These are phyloP conservation scores for Thielaviopsis cerberus DNA, from an alignment of 2,329 filamentous ascomycete genomes.

Conservation along the genomic window DNA sequence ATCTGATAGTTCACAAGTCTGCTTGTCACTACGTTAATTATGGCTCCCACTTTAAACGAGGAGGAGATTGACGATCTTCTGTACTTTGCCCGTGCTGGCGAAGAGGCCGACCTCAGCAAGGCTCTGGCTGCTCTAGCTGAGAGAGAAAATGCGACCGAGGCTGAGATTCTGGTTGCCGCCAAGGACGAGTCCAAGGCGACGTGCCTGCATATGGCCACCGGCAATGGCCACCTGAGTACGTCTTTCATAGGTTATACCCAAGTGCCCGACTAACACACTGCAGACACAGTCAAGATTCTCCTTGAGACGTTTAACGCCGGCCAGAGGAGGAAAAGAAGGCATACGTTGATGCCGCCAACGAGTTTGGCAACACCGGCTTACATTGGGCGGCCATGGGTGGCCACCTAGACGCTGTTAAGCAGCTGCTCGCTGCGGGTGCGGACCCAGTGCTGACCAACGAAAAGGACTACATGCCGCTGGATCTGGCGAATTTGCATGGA, in stretches of 20 bases:
- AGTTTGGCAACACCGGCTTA: conserved; percentile 72
- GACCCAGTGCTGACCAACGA: conserved; percentile 63
- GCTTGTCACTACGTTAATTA: conserved; percentile 15
- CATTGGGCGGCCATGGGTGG: conserved; percentile 91
- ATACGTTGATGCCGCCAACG: conserved; percentile 53
- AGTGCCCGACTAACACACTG: neutral
- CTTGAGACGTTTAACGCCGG: conserved; percentile 24
- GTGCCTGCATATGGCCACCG: conserved; percentile 77
- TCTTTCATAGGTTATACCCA: neutral
- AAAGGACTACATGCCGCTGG: conserved; percentile 64
- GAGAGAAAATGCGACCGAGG: conserved; percentile 38
- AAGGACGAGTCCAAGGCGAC: conserved; percentile 62
- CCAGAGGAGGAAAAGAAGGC: conserved; percentile 24
- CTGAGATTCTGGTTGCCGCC: conserved; percentile 50
- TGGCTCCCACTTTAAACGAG: conserved; percentile 41
- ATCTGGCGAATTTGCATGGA: conserved; percentile 52
- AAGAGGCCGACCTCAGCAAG: conserved; percentile 47
- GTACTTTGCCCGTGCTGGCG: conserved; percentile 66
- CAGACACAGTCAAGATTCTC: conserved; percentile 28
- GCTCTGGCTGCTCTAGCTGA: conserved; percentile 40
- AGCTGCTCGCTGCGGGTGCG: conserved; percentile 52
- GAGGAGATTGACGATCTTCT: conserved; percentile 84
- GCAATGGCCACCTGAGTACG: conserved; percentile 69
- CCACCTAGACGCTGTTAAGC: conserved; percentile 62
- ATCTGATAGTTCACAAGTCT: no score